Evolutionary conservation across 805 yeast species (phyloP).

Genomic region (Cephaloascus fragrans): DNA sequence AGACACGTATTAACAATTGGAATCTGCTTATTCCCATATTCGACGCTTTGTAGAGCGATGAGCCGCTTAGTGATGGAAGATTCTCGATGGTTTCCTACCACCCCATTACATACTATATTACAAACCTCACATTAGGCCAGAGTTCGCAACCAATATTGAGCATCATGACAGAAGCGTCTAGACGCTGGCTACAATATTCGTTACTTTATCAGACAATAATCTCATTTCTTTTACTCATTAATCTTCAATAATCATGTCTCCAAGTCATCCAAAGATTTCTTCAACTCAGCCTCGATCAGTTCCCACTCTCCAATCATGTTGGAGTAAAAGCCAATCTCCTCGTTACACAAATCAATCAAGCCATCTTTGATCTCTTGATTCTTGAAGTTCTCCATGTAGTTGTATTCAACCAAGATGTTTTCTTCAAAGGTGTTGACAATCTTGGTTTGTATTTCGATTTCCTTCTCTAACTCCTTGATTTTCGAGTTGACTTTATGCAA

Average conservation of each 20-base stretch:
- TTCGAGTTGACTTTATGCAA: slow-evolving; percentile 38
- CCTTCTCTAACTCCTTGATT: slow-evolving; percentile 25
- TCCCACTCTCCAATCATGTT: slow-evolving; percentile 1
- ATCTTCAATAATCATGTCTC: too few species aligned
- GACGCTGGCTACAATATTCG: too few species aligned
- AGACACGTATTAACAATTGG: not conserved
- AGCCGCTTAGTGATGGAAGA: too few species aligned
- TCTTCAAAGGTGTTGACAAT: not conserved
- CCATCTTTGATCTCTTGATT: not conserved
- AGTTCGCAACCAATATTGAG: too few species aligned
- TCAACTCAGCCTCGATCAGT: not conserved
- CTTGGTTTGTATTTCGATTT: not conserved
- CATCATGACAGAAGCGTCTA: too few species aligned
- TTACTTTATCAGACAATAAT: too few species aligned
- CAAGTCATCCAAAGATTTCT: not conserved
- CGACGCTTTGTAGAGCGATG: too few species aligned
- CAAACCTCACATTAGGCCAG: too few species aligned
- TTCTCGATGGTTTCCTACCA: too few species aligned
- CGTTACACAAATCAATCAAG: not conserved
- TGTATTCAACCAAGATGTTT: not conserved
- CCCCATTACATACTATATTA: too few species aligned
- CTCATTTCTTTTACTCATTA: too few species aligned
- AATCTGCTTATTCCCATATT: too few species aligned
- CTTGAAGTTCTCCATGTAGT: not conserved
- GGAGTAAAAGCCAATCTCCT: not conserved